Base-by-base conservation (phyloP, 257 asterid genomes). In the Buddleja alternifolia region DNA sequence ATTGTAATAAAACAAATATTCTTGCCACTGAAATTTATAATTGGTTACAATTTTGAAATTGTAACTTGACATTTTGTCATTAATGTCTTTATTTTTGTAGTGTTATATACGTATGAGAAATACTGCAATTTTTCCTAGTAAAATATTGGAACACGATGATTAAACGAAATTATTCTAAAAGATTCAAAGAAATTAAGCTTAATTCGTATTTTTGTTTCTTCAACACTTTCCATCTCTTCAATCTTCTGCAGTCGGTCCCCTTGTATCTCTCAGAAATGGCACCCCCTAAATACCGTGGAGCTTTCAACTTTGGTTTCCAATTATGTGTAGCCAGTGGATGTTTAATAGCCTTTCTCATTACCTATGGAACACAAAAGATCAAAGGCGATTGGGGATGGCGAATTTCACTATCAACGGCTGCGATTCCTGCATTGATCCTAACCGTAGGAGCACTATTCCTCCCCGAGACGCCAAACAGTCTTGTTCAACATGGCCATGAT, bases 251-350 rank as follows among this genome's bases (percentile, higher is more conserved):
- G 84, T 46, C 88, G 16, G 81, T 84, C 14, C 89, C 89, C 3
- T 59, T 84, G 19, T 84, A 84, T 52, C 87, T 84, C 24, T 77
- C 89, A 32, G 83, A 80, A 47, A 78, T 82, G 84, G 86, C 86
- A 2, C 86, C 86, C 6, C 71, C 77, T 77, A 78, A 71, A 71
- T 82, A 65, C 23, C 78, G 86, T 52, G 86, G 82, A 10, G 83
- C 86, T 20, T 52, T 81, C 39, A 81, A 81, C 81, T 75, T 81
- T 41, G 83, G 83, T 4, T 78, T 81, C 47, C 86, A 82, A 66
- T 44, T 82, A 3, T 82, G 84, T 10, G 80, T 82, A 61, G 77
- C 80, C 36, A 37, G 66, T 29, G 86, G 86, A 36, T 73, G 79
- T 4, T 3, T 81, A 76, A 2, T 41, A 7, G 84, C 86, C 34